phyloP scores from a whole-genome alignment of 352 stramenopile species.

The Globisporangium heterothallicum region DNA sequence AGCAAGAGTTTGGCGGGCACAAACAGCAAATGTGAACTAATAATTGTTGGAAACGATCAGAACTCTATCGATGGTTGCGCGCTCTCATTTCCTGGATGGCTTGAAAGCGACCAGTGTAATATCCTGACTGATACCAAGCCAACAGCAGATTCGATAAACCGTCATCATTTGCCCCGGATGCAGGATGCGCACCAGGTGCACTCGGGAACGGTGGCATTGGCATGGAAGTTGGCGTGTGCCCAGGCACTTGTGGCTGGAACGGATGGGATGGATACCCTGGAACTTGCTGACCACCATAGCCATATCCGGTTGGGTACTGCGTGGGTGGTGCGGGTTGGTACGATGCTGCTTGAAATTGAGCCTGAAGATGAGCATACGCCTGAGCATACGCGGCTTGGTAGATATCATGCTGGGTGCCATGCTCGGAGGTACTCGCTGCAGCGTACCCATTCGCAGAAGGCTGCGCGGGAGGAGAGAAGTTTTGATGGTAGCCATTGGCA shows the following conservation, averaged over 20 bases:
- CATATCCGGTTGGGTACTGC: constrained; percentile 10
- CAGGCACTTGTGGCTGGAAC: constrained; percentile 8
- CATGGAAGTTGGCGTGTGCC: constrained; percentile 3
- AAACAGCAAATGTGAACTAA: not conserved
- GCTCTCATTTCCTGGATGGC: constrained; percentile 71
- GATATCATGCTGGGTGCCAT: constrained; percentile 21
- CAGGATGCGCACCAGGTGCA: constrained; percentile 15
- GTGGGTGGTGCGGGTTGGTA: constrained; percentile 6
- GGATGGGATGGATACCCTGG: constrained; percentile 21
- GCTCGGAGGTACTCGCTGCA: not conserved
- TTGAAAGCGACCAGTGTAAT: constrained; percentile 76
- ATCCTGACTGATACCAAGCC: constrained; percentile 84
- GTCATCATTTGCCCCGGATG: constrained; percentile 26
- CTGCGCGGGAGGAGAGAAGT: not conserved
- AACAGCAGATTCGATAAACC: constrained; percentile 68
- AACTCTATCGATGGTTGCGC: constrained; percentile 11
- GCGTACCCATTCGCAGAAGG: constrained; percentile 3
- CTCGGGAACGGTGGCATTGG: constrained; percentile 15
- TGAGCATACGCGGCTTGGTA: constrained; percentile 68
- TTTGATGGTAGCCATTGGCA: constrained; percentile 5
- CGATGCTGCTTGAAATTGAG: constrained; percentile 38
- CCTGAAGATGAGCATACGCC: constrained; percentile 57
- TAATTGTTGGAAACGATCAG: not conserved
- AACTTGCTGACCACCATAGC: constrained; percentile 10
- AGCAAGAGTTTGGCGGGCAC: constrained; percentile 4